Evolutionary conservation across 2,329 filamentous ascomycete species (phyloP), one percentile per base, ranked within the genome.

Genomic region (Stachybotrys chartarum): DNA sequence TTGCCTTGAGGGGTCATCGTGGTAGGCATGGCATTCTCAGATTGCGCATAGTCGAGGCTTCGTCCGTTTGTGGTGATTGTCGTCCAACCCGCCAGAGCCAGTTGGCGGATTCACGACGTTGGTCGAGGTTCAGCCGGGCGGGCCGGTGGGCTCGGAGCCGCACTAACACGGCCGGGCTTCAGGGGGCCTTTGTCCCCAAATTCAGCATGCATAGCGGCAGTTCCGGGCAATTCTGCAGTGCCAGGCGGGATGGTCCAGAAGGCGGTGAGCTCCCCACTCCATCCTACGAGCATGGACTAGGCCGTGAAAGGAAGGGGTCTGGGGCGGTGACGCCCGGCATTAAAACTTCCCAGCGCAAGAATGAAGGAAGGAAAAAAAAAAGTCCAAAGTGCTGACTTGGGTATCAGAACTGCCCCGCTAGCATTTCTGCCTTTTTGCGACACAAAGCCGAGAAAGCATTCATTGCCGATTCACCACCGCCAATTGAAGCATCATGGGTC

Each of bases 401-500:
- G 24, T 24, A 24, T 3, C 35, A 42, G 14, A 14, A 42, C 2
- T 60, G 68, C 70, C 70, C 70, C 71, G 70, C 70, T 61, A 52
- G 50, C 18, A 56, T 54, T 56, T 42, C 35, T 42, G 8, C 35
- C 35, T 42, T 42, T 42, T 53, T 51, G 39, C 55, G 55, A 55
- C 31, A 24, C 30, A 42, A 42, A 52, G 50, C 50, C 50, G 35
- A 52, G 11, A 50, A 51, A 55, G 17, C 47, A 47, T 55, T 56
- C 46, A 50, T 58, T 39, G 53, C 56, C 52, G 51, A 12, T 52
- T 50, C 52, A 10, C 44, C 32, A 53, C 11, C 3, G 17, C 45
- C 30, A 31, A 51, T 53, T 50, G 35, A 30, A 54, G 56, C 61
- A 70, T 60, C 63, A 83, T 95, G 91, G 83, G 77, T 55, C 86